Evolutionary conservation across 2,329 filamentous ascomycete genomes (phyloP).

Genomic region (Botryotinia convoluta): DNA sequence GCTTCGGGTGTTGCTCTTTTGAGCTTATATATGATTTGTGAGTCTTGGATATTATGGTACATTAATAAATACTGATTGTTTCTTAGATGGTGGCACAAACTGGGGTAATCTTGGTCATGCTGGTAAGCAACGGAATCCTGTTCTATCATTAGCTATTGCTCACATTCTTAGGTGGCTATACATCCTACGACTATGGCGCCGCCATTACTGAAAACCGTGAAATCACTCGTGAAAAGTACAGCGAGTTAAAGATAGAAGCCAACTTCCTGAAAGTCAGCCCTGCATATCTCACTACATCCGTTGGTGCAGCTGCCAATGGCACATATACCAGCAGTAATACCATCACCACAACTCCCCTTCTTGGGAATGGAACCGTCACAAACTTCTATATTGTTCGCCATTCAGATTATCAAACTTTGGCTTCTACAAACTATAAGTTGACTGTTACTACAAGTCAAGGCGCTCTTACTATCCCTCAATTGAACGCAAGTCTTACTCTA

Average conservation of each 20-base stretch:
- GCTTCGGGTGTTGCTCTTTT: conserved; percentile 65
- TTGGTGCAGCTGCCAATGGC: conserved; percentile 47
- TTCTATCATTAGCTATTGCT: background rate
- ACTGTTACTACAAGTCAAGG: conserved; percentile 59
- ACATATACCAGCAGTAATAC: conserved; percentile 52
- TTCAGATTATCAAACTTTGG: conserved; percentile 58
- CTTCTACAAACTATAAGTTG: conserved; percentile 60
- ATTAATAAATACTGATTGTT: conserved; percentile 47
- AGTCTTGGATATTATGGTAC: conserved; percentile 3
- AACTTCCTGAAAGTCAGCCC: conserved; percentile 74
- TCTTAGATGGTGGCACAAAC: conserved; percentile 66
- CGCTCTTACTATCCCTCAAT: conserved; percentile 56
- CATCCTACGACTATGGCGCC: conserved; percentile 56
- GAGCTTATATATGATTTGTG: conserved; percentile 69
- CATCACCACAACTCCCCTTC: conserved; percentile 55
- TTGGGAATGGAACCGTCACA: conserved; percentile 50
- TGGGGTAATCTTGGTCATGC: conserved; percentile 77
- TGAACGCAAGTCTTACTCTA: conserved; percentile 55
- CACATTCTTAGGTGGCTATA: conserved; percentile 51
- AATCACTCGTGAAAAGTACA: conserved; percentile 72
- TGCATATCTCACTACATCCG: conserved; percentile 60
- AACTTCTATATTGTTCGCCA: conserved; percentile 68
- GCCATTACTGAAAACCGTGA: conserved; percentile 67
- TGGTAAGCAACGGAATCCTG: conserved; percentile 19
- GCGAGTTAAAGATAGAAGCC: conserved; percentile 71